Conservation (phyloP, 2,329 filamentous ascomycete species). For the Drechslerella coelobrocha region DNA sequence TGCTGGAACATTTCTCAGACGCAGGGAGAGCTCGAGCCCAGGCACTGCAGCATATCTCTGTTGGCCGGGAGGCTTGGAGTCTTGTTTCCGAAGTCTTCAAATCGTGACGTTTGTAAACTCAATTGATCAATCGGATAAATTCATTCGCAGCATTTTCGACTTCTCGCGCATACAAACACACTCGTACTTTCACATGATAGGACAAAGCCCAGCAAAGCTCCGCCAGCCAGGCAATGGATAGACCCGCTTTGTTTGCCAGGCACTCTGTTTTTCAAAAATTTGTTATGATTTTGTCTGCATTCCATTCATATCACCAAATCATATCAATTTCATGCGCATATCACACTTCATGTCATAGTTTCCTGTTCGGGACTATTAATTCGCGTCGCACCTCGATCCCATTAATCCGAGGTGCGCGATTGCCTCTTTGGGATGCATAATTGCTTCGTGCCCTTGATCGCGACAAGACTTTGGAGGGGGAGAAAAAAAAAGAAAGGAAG, state of each 20-base stretch:
- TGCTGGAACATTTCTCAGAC: no score
- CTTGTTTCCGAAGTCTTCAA: background rate
- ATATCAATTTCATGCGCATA: background rate
- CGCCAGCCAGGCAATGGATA: no score
- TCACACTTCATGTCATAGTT: background rate
- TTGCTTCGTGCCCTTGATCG: background rate
- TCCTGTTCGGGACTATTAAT: slow-evolving; percentile 1
- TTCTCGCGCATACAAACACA: background rate
- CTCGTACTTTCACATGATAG: background rate
- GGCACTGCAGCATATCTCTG: no score
- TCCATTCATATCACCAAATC: no score
- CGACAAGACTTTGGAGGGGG: slow-evolving; percentile 4
- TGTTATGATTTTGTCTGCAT: no score
- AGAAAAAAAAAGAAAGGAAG: background rate
- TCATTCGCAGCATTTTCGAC: background rate
- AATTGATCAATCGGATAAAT: background rate
- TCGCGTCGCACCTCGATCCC: background rate
- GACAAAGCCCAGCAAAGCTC: no score
- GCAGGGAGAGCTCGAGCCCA: no score
- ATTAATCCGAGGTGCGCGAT: background rate
- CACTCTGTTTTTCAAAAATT: no score
- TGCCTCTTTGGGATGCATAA: background rate
- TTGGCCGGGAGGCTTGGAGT: no score
- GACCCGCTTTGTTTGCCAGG: no score
- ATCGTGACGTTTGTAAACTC: background rate